Conservation (phyloP, 108 stramenopile genomes). For the Discostella pseudostelligera region DNA sequence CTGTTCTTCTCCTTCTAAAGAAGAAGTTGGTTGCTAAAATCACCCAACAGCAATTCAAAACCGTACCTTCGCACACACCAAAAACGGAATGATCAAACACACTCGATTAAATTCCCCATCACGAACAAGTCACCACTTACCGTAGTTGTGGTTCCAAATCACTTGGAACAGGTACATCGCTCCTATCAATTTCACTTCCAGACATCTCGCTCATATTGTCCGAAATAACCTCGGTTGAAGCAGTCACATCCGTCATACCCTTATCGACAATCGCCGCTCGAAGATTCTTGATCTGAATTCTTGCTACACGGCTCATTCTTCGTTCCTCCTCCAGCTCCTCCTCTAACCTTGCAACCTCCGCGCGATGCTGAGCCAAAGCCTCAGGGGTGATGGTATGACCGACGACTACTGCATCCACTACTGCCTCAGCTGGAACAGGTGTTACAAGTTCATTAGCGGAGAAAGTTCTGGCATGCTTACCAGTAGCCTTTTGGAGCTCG, state of each 20-base stretch:
- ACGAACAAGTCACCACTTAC: conserved; percentile 25
- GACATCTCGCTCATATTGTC: conserved; percentile 51
- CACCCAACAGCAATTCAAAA: conserved; percentile 3
- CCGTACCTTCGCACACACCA: conserved; percentile 1
- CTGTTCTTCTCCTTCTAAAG: background rate
- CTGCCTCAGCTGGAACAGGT: conserved; percentile 27
- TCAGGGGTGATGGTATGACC: conserved; percentile 70
- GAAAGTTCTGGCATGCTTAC: conserved; percentile 16
- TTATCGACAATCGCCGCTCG: conserved; percentile 74
- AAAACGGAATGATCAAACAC: conserved; percentile 26
- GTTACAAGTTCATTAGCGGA: background rate
- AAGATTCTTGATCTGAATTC: conserved; percentile 78
- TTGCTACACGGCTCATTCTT: conserved; percentile 65
- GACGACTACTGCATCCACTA: conserved; percentile 46
- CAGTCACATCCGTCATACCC: conserved; percentile 60
- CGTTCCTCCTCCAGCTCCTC: conserved; percentile 74
- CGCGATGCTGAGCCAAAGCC: conserved; percentile 70
- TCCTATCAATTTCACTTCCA: conserved; percentile 41
- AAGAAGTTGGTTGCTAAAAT: background rate
- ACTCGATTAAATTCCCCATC: conserved; percentile 2
- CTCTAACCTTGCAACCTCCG: conserved; percentile 66
- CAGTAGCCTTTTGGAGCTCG: conserved; percentile 5
- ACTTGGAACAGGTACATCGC: conserved; percentile 26
- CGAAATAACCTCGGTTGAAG: conserved; percentile 41
- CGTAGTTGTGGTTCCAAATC: conserved; percentile 34